Conservation (phyloP, 345 rosid genomes). For the Brassica rapa region DNA sequence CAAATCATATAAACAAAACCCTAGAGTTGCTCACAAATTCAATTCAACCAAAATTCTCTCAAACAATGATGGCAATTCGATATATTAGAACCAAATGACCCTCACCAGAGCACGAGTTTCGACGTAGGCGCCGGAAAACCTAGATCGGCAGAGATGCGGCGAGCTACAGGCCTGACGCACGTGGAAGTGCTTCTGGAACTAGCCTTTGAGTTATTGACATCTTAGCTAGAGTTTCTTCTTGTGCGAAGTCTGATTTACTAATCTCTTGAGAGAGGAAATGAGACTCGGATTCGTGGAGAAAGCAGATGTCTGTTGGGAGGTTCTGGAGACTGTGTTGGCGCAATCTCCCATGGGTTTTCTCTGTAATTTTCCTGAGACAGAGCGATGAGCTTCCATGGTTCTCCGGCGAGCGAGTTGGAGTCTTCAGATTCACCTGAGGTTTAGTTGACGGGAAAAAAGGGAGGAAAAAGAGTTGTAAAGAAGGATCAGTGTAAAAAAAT, state of each 20-base stretch:
- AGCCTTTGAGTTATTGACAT: not conserved
- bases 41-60: not conserved
- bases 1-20: no score
- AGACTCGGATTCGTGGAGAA: constrained; percentile 30
- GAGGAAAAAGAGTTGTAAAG: constrained; percentile 9
- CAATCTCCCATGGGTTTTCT: constrained; percentile 40
- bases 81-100: constrained; percentile 10
- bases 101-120: not conserved
- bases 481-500: not conserved
- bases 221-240: constrained; percentile 18
- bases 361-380: constrained; percentile 3
- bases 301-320: constrained; percentile 32
- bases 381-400: constrained; percentile 26
- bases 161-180: constrained; percentile 7
- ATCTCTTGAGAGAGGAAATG: constrained; percentile 39
- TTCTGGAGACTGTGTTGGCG: constrained; percentile 36
- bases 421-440: not conserved
- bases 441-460: constrained; percentile 35
- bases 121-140: constrained; percentile 31
- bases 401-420: constrained; percentile 17
- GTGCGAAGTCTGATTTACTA: constrained; percentile 32
- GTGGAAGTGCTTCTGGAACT: not conserved
- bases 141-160: constrained; percentile 34
- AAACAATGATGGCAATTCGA: not conserved
- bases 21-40: no score